These are phyloP conservation scores for Astrephomene gubernaculifera DNA, from an alignment of 139 green algal species.

Conservation along the genomic window DNA sequence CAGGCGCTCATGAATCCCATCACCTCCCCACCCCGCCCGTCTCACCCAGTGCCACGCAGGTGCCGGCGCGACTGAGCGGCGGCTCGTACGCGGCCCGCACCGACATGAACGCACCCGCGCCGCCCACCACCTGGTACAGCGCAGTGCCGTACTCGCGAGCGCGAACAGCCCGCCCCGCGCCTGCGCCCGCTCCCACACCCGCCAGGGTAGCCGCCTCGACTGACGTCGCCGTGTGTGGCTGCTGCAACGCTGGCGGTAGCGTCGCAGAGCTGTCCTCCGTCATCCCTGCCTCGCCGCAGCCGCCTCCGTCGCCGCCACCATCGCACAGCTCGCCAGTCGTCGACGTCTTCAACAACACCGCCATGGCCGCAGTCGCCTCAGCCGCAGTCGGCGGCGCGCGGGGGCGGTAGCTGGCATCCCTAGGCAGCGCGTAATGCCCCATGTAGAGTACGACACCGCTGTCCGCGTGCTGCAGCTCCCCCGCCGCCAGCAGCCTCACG, in stretches of 20 bases:
- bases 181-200: neutral
- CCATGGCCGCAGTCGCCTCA: neutral
- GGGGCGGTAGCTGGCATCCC: neutral
- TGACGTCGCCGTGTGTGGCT: no score
- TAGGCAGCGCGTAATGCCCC: slow-evolving; percentile 13
- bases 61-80: slow-evolving; percentile 1
- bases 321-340: neutral
- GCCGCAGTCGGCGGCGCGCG: neutral
- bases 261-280: no score
- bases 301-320: neutral
- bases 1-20: no score
- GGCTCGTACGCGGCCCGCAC: neutral
- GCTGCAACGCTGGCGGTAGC: no score
- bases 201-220: neutral
- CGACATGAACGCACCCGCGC: neutral
- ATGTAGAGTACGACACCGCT: neutral
- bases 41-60: slow-evolving; percentile 1
- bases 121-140: slow-evolving; percentile 9
- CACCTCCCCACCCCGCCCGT: neutral
- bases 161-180: neutral
- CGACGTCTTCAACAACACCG: neutral
- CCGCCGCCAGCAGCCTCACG: neutral
- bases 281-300: neutral
- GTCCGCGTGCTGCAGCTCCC: neutral
- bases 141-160: neutral